Evolutionary conservation across 2,329 filamentous ascomycete species (phyloP), one percentile per base, ranked within the genome.

Genomic region (Phaeosphaeria sp.): DNA sequence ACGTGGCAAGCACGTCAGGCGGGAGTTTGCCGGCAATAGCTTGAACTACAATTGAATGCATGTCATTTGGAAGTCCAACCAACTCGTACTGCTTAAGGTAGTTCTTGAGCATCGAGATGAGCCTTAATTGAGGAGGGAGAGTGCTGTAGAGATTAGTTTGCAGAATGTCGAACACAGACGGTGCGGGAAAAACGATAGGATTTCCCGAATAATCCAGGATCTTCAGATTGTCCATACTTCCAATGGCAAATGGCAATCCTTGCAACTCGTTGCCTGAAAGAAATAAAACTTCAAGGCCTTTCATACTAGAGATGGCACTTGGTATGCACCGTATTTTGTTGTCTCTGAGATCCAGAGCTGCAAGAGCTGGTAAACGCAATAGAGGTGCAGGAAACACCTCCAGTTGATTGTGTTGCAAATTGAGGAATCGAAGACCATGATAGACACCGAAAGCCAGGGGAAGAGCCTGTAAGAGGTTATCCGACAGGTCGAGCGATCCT

Each of bases 281-380:
- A n/a, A 18, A 23, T 11, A 46, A n/a, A 22, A 46, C 11, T n/a
- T 46, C 20, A 2, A 52, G 27, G 2, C 17, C 23, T 5, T n/a
- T 9, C 25, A 52, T 2, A 6, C 20, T n/a, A 11, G 41, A 15
- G n/a, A 52, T 44, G 13, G 23, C 21, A 11, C 13, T 46, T 15
- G 56, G 56, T 43, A 59, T 52, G 18, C 6, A 11, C 4, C n/a
- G 27, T 7, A 59, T 21, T 6, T 13, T 30, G 41, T 56, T 59
- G 1, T 25, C 27, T 13, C 49, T 23, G 20, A 59, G 43, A 33
- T 55, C 44, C 6, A 56, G 46, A 6, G 27, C 36, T 22, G 50
- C 46, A 2, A 59, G 53, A 4, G 23, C n/a, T 15, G 23, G 6
- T 5, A 56, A 44, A 20, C 33, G 10, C 21, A 53, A 21, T 13